These are phyloP conservation scores for Cercospora sojina DNA, from an alignment of 2,329 filamentous ascomycete genomes.

Conservation along the genomic window DNA sequence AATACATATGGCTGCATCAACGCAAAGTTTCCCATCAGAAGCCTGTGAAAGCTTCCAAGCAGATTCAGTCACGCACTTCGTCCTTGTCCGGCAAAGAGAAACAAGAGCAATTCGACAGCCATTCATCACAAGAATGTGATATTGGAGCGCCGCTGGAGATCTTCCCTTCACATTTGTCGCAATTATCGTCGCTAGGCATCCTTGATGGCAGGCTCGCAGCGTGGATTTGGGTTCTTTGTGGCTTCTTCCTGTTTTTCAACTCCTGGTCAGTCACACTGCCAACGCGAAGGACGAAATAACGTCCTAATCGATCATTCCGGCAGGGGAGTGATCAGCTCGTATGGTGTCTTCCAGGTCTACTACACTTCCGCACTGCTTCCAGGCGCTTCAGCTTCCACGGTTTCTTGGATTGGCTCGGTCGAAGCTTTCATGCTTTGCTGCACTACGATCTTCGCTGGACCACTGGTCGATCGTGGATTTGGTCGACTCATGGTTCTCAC, in stretches of 20 bases:
- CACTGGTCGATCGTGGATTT: slow-evolving; percentile 52
- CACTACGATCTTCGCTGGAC: slow-evolving; percentile 50
- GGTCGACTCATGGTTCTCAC: slow-evolving; percentile 43
- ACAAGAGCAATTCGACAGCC: neutral
- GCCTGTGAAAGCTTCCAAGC: neutral
- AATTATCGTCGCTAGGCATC: slow-evolving; percentile 23
- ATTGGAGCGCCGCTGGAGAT: slow-evolving; percentile 27
- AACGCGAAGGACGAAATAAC: neutral
- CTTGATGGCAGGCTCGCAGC: slow-evolving; percentile 47
- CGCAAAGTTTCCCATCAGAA: neutral
- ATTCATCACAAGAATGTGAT: slow-evolving; percentile 3
- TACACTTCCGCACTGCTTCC: slow-evolving; percentile 42
- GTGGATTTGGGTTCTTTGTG: slow-evolving; percentile 48
- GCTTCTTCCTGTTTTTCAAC: slow-evolving; percentile 50
- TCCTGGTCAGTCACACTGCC: slow-evolving; percentile 31
- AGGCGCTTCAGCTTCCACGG: slow-evolving; percentile 20
- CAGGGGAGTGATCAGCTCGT: slow-evolving; percentile 36
- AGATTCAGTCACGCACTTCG: slow-evolving; percentile 10
- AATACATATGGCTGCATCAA: neutral
- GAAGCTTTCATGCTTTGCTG: slow-evolving; percentile 53
- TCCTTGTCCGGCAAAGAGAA: slow-evolving; percentile 23
- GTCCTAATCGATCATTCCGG: neutral
- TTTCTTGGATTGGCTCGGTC: slow-evolving; percentile 53
- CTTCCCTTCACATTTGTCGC: slow-evolving; percentile 27
- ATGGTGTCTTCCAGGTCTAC: slow-evolving; percentile 50